Conservation (phyloP, 495 filamentous ascomycete species). For the Hypoxylon cercidicola region DNA sequence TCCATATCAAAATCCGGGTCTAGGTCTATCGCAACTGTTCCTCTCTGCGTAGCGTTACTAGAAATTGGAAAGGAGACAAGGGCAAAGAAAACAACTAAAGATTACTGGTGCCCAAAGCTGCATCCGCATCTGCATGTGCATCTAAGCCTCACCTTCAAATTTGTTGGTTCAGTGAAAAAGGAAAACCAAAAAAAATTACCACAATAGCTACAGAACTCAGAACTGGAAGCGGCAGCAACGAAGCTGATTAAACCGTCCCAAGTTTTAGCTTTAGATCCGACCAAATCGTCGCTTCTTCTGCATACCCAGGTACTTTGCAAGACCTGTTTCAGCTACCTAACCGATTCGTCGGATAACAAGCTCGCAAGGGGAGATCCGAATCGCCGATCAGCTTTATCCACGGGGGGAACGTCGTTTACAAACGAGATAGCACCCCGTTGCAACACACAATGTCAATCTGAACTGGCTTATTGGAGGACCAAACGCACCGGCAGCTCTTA, state of each 20-base stretch:
- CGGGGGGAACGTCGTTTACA: slow-evolving; percentile 35
- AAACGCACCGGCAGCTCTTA: slow-evolving; percentile 44
- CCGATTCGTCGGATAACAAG: slow-evolving; percentile 29
- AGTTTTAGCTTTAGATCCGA: not conserved
- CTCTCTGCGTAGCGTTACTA: not conserved
- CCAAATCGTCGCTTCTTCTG: not conserved
- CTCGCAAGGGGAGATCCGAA: slow-evolving; percentile 26
- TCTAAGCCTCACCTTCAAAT: slow-evolving; percentile 35
- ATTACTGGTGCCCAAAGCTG: slow-evolving; percentile 42
- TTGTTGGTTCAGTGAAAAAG: slow-evolving; percentile 26
- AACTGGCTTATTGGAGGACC: slow-evolving; percentile 45
- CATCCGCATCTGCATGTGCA: slow-evolving; percentile 40
- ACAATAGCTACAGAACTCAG: slow-evolving; percentile 11
- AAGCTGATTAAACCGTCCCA: slow-evolving; percentile 3
- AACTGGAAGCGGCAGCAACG: slow-evolving; percentile 6
- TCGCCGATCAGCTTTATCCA: slow-evolving; percentile 44
- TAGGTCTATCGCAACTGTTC: slow-evolving; percentile 1
- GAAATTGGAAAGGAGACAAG: slow-evolving; percentile 7
- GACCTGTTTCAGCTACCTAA: slow-evolving; percentile 17
- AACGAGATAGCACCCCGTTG: slow-evolving; percentile 38
- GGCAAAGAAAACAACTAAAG: slow-evolving; percentile 27
- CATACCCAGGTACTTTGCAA: not conserved
- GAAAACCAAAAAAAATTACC: slow-evolving; percentile 18
- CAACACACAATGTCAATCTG: slow-evolving; percentile 43
- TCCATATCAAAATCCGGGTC: slow-evolving; percentile 3